Conservation (phyloP, 805 yeast species). For the Maudiozyma saulgeensis region DNA sequence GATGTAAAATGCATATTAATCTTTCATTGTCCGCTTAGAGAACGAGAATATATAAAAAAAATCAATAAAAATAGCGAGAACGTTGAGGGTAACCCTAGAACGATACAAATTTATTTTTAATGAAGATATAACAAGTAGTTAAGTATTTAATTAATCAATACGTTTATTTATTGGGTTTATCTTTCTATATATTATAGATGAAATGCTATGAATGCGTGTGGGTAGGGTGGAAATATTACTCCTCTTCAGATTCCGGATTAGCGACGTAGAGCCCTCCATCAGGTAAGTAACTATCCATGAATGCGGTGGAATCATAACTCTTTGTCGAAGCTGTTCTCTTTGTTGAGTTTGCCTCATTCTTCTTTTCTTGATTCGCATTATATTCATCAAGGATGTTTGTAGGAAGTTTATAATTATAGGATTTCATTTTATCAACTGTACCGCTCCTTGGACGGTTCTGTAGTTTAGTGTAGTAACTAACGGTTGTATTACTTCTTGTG, state of each 20-base stretch:
- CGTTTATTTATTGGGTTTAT: too few species aligned
- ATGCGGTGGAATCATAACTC: conserved; percentile 4
- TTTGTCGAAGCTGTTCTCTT: conserved; percentile 6
- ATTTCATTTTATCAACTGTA: conserved; percentile 17
- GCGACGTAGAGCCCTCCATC: conserved; percentile 20
- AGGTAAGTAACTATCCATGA: conserved; percentile 7
- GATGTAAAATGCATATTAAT: not conserved
- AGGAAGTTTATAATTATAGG: conserved; percentile 15
- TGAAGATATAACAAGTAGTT: too few species aligned
- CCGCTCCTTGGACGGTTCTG: conserved; percentile 22
- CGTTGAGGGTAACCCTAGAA: not conserved
- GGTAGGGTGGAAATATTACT: not conserved
- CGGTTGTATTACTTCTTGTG: conserved; percentile 23
- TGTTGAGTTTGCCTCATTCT: not conserved
- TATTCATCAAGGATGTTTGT: conserved; percentile 13
- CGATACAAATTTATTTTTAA: too few species aligned
- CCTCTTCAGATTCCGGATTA: conserved; percentile 25
- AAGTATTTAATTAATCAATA: too few species aligned
- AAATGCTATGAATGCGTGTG: not conserved
- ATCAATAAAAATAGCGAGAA: not conserved
- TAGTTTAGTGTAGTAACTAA: conserved; percentile 27
- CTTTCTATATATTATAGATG: not conserved
- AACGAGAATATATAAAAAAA: not conserved
- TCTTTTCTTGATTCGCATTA: conserved; percentile 5
- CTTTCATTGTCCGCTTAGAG: not conserved